phyloP scores from a whole-genome alignment of 192 early-diverging fungal genomes.

The Thamnidium elegans region DNA sequence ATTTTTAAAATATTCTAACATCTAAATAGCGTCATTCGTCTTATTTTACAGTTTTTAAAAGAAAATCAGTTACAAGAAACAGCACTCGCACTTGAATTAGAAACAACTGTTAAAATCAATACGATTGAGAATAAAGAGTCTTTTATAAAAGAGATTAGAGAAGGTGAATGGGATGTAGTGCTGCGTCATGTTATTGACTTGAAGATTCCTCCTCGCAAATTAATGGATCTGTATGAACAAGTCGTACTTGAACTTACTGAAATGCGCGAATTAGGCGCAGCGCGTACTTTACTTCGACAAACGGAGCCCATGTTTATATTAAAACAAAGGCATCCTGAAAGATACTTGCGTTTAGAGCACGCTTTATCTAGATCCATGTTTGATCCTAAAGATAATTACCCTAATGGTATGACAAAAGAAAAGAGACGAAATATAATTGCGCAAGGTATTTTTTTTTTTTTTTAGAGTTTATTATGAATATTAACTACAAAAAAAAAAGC shows the following conservation, averaged over 20 bases:
- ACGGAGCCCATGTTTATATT: conserved; percentile 90
- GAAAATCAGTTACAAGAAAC: conserved; percentile 80
- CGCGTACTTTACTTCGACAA: conserved; percentile 83
- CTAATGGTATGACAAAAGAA: conserved; percentile 61
- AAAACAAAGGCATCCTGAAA: conserved; percentile 73
- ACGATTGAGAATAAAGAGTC: conserved; percentile 77
- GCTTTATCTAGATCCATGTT: conserved; percentile 68
- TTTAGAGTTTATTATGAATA: neutral
- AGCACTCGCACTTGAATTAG: conserved; percentile 70
- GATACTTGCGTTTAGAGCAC: conserved; percentile 84
- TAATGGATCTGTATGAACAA: conserved; percentile 91
- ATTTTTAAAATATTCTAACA: neutral
- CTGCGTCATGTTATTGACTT: conserved; percentile 72
- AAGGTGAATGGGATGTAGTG: conserved; percentile 90
- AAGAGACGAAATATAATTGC: conserved; percentile 78
- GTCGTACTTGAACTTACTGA: conserved; percentile 90
- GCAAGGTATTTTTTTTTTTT: conserved; percentile 39
- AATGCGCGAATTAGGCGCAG: conserved; percentile 78
- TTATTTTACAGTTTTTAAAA: conserved; percentile 91
- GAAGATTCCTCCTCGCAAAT: conserved; percentile 66
- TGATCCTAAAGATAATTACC: conserved; percentile 73
- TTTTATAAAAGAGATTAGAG: conserved; percentile 71
- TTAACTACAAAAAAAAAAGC: conserved; percentile 23
- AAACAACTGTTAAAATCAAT: conserved; percentile 79
- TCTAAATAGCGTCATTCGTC: conserved; percentile 69